phyloP scores from a whole-genome alignment of 352 stramenopile species.

The Pythium phragmiticola region DNA sequence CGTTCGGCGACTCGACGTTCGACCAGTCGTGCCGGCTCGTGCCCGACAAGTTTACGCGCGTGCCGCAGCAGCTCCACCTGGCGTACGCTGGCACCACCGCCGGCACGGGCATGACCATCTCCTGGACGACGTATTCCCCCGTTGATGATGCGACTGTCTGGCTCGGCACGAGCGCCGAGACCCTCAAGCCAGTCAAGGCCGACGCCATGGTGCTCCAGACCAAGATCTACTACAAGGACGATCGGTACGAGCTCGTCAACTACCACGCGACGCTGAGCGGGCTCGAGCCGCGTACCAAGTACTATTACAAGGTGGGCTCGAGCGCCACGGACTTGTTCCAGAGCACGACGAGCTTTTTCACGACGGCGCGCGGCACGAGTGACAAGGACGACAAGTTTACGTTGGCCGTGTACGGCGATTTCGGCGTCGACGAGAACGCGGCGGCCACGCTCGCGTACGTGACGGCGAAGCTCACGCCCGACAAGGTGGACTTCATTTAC shows the following conservation, averaged over 20 bases:
- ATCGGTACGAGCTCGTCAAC: conserved; percentile 38
- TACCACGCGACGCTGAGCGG: conserved; percentile 43
- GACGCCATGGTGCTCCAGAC: conserved; percentile 7
- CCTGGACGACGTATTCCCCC: conserved; percentile 27
- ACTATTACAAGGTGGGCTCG: conserved; percentile 37
- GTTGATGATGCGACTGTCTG: conserved; percentile 24
- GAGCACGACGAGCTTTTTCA: conserved; percentile 31
- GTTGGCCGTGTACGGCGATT: conserved; percentile 57
- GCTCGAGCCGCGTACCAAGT: conserved; percentile 35
- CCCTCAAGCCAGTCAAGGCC: conserved; percentile 1
- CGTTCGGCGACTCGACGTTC: conserved; percentile 26
- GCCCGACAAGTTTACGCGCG: conserved; percentile 4
- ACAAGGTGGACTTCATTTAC: conserved; percentile 54
- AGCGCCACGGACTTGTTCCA: neutral
- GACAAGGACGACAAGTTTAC: conserved; percentile 22
- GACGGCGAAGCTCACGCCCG: conserved; percentile 25
- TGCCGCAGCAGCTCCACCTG: conserved; percentile 35
- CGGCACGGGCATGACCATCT: conserved; percentile 33
- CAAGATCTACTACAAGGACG: conserved; percentile 26
- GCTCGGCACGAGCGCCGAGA: conserved; percentile 14
- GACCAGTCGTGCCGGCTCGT: conserved; percentile 26
- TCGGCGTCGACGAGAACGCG: conserved; percentile 45
- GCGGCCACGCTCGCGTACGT: conserved; percentile 36
- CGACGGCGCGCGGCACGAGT: conserved; percentile 31
- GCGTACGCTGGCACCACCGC: conserved; percentile 29